These are phyloP conservation scores for Hygrophorus pudorinus DNA, from an alignment of 768 basidiomycete genomes.

Conservation along the genomic window DNA sequence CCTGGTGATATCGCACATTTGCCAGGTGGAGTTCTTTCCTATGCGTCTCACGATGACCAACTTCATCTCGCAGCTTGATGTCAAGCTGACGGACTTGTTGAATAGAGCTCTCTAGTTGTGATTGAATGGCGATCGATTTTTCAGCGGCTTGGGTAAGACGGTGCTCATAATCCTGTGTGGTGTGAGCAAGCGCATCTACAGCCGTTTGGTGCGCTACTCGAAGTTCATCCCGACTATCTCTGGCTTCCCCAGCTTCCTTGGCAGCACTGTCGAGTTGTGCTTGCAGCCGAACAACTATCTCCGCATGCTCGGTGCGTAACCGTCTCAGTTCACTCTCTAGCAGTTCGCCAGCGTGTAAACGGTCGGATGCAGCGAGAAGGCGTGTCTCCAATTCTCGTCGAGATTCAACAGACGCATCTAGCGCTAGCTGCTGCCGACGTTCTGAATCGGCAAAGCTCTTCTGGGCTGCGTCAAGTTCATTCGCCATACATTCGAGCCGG, in stretches of 20 bases:
- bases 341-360: constrained; percentile 9
- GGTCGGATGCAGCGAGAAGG: constrained; percentile 11
- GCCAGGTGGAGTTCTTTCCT: constrained; percentile 21
- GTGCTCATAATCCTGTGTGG: constrained; percentile 21
- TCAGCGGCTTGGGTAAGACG: constrained; percentile 20
- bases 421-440: constrained; percentile 21
- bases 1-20: constrained; percentile 17
- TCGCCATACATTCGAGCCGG: constrained; percentile 25
- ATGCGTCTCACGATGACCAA: constrained; percentile 23
- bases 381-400: constrained; percentile 21
- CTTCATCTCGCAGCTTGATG: constrained; percentile 28
- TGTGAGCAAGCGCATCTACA: constrained; percentile 14
- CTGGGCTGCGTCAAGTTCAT: constrained; percentile 25
- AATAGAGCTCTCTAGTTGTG: constrained; percentile 24
- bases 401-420: constrained; percentile 22
- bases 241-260: not conserved
- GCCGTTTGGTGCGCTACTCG: constrained; percentile 9
- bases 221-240: not conserved
- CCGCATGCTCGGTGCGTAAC: constrained; percentile 11
- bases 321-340: constrained; percentile 12
- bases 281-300: constrained; percentile 14
- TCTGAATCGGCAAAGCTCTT: constrained; percentile 23
- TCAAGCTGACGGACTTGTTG: constrained; percentile 29
- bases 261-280: constrained; percentile 10
- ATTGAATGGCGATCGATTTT: constrained; percentile 17